phyloP scores from a whole-genome alignment of 805 yeast genomes.

The Dipodascopsis uninucleata region DNA sequence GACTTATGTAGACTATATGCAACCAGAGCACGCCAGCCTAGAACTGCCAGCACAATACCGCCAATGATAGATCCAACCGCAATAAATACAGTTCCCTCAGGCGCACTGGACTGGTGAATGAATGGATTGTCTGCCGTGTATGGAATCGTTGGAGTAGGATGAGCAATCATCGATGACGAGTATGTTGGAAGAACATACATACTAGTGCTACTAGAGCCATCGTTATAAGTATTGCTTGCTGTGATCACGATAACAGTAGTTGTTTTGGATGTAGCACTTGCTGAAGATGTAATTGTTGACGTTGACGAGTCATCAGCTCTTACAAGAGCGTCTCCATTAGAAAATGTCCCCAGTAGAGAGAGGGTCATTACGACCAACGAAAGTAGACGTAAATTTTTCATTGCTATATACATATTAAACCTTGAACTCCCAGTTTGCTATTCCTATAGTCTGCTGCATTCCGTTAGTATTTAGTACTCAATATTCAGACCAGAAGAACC shows the following conservation, averaged over 20 bases:
- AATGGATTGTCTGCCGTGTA: slow-evolving; percentile 61
- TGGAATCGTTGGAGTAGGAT: slow-evolving; percentile 55
- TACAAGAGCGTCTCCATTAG: too few species aligned
- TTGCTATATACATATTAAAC: too few species aligned
- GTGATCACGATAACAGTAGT: slow-evolving; percentile 10
- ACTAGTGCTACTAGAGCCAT: slow-evolving; percentile 5
- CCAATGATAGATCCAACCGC: slow-evolving; percentile 71
- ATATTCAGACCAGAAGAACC: too few species aligned
- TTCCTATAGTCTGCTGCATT: too few species aligned
- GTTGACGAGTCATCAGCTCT: too few species aligned
- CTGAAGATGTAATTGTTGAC: background rate
- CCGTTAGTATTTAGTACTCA: too few species aligned
- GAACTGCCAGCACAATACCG: slow-evolving; percentile 50
- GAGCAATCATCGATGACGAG: slow-evolving; percentile 7
- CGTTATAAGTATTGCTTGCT: slow-evolving; percentile 8
- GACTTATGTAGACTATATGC: slow-evolving; percentile 49
- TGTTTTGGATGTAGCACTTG: slow-evolving; percentile 2
- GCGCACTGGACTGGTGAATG: slow-evolving; percentile 48
- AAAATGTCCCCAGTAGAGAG: too few species aligned
- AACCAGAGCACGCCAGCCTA: slow-evolving; percentile 50
- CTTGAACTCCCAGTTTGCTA: too few species aligned
- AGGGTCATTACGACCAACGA: too few species aligned
- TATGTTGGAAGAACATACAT: slow-evolving; percentile 4
- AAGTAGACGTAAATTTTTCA: too few species aligned
- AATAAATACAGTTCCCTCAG: slow-evolving; percentile 79